Base-by-base conservation (phyloP, 1,139 yeast genomes). In the Chernovozyma sophiae-reginae region DNA sequence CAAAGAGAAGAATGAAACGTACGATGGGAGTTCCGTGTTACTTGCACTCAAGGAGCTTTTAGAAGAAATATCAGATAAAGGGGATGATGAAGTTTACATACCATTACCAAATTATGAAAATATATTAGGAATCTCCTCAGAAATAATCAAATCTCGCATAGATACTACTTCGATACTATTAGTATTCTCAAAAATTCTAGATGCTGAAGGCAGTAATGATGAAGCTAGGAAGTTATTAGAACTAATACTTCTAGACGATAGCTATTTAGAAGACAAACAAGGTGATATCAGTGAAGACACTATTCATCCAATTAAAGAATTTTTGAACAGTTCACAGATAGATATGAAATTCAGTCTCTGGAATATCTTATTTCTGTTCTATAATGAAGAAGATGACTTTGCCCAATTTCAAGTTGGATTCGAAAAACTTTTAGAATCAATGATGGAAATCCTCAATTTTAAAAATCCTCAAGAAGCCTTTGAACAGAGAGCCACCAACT, bases 271-370 rank as follows among this genome's bases (percentile, higher is more conserved):
- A 13, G 15, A 5, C 6, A 11, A 7, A 13, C 27, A 25, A 12
- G 31, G 15, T 8, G 19, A 28, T 6, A 13, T 16, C 8, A 26
- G 29, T 12, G 29, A 26, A 8, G 11, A 26, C 12, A 12, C 68
- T 0, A 49, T 65, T 10, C 22, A 37, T 2, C 77, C 87, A 3
- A 79, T 86, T 53, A 65, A 70, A 19, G 56, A 62, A 14, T 87
- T 87, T 48, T 65, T 92, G 16, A 62, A 65, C 2, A 65, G 65
- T 12, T 79, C 95, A 0, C 77, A 92, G 0, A 65, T 83, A 16
- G 82, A 79, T 27, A 72, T 89, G 58, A 77, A 75, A 39, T 62
- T 87, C 27, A 79, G 79, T 39, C 62, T 92, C 3, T 90, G 97
- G 97, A 76, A 77, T 32, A 69, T 86, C 18, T 62, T 92, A 14